A percentile compares a stretch with the other conserved stretches of the same genome.
Evolutionary conservation across 805 yeast genomes (phyloP).

Genomic region (Candida silvicultrix): DNA sequence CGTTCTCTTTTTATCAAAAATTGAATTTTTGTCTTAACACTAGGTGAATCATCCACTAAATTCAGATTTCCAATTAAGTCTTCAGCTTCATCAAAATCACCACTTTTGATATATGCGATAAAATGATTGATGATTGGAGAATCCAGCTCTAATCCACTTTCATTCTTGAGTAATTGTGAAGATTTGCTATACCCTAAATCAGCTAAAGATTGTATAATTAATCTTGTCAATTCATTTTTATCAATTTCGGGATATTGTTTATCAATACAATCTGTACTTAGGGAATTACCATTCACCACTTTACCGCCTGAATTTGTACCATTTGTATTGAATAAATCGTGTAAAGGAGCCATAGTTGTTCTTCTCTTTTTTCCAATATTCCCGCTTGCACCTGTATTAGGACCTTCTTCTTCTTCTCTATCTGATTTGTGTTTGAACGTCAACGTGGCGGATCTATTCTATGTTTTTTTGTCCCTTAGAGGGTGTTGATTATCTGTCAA

Average conservation of each 20-base stretch:
- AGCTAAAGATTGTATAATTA: conserved; percentile 42
- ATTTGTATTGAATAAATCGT: conserved; percentile 6
- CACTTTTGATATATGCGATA: conserved; percentile 31
- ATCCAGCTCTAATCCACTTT: conserved; percentile 35
- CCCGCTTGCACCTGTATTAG: not conserved
- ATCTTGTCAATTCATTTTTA: conserved; percentile 35
- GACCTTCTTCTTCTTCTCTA: not conserved
- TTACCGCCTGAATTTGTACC: not conserved
- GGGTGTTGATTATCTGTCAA: too few species aligned
- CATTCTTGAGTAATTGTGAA: conserved; percentile 33
- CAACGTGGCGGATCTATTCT: not conserved
- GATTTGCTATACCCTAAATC: conserved; percentile 41
- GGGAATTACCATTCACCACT: not conserved
- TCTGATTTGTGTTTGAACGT: not conserved
- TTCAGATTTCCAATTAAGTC: conserved; percentile 18
- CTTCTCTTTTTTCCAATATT: not conserved
- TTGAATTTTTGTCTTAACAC: conserved; percentile 11
- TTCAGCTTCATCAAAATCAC: conserved; percentile 36
- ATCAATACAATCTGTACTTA: not conserved
- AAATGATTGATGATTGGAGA: conserved; percentile 35
- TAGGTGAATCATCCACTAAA: conserved; percentile 11
- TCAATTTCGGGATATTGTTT: conserved; percentile 17
- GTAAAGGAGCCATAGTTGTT: conserved; percentile 12
- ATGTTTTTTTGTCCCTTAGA: not conserved
- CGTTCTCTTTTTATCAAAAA: conserved; percentile 34